Conservation (phyloP, 2,329 filamentous ascomycete genomes). For the Xylariales sp. region DNA sequence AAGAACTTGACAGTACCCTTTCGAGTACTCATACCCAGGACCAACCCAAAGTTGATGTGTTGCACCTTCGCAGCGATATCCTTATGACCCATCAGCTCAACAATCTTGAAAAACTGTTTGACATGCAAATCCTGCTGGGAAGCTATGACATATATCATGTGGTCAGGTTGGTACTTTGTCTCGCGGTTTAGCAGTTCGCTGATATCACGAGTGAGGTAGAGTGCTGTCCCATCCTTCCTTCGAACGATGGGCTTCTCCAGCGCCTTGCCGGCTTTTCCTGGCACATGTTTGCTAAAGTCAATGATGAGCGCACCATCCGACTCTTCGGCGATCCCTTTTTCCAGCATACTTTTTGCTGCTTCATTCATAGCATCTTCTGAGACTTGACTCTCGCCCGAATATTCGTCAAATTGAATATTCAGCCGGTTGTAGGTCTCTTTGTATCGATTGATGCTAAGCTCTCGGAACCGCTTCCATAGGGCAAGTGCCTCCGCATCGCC, state of each 20-base stretch:
- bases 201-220: conserved; percentile 83
- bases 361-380: conserved; percentile 73
- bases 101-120: conserved; percentile 80
- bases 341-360: conserved; percentile 70
- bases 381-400: conserved; percentile 81
- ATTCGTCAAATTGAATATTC: conserved; percentile 71
- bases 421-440: conserved; percentile 68
- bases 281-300: conserved; percentile 75
- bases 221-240: conserved; percentile 78
- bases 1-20: conserved; percentile 73
- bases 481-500: conserved; percentile 66
- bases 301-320: conserved; percentile 79
- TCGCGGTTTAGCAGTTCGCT: conserved; percentile 76
- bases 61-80: conserved; percentile 76
- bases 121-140: conserved; percentile 79
- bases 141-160: conserved; percentile 84
- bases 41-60: conserved; percentile 81
- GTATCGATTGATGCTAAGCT: conserved; percentile 69
- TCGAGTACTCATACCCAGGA: conserved; percentile 76
- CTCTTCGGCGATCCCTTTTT: conserved; percentile 74
- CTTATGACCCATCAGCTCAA: conserved; percentile 76
- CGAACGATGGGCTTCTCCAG: conserved; percentile 77
- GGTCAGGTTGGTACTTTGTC: conserved; percentile 72
- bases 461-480: conserved; percentile 69
- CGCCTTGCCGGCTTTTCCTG: conserved; percentile 74